Evolutionary conservation across 1,284 basidiomycete species (phyloP).

Genomic region (Leccinum olivaceoglutinosum): DNA sequence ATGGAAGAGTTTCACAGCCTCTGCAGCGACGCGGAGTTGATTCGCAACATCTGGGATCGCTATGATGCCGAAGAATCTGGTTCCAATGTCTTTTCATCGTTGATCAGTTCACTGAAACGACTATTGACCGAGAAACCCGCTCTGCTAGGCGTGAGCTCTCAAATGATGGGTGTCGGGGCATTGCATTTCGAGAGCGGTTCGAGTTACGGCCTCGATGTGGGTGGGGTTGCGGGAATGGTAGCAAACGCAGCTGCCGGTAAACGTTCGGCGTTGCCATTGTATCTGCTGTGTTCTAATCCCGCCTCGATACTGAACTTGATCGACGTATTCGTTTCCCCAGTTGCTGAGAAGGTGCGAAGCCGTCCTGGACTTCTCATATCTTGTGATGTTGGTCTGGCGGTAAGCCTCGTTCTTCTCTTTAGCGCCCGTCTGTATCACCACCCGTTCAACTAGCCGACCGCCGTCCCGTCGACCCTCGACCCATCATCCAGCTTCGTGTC

Average conservation of each 20-base stretch:
- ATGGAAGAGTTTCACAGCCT: conserved; percentile 39
- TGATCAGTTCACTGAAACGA: conserved; percentile 78
- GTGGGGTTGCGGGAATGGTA: conserved; percentile 78
- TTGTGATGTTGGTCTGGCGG: conserved; percentile 44
- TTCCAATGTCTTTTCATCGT: conserved; percentile 72
- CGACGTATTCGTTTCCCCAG: conserved; percentile 9
- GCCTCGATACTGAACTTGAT: conserved; percentile 17
- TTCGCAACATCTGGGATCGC: conserved; percentile 75
- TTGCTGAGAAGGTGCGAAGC: conserved; percentile 12
- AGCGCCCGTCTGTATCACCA: conserved; percentile 10
- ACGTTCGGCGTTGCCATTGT: conserved; percentile 15
- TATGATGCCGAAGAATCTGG: conserved; percentile 66
- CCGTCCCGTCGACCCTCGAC: conserved; percentile 92
- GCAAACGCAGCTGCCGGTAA: conserved; percentile 67
- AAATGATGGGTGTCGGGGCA: conserved; percentile 78
- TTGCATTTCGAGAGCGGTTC: conserved; percentile 33
- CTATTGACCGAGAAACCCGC: conserved; percentile 84
- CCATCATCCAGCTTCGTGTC: conserved; percentile 92
- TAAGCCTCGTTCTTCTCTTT: conserved; percentile 45
- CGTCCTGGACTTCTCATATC: background rate
- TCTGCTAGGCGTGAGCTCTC: conserved; percentile 71
- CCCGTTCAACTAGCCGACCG: conserved; percentile 62
- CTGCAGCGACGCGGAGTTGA: conserved; percentile 78
- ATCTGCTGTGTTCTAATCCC: conserved; percentile 20
- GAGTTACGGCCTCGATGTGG: conserved; percentile 53